Evolutionary conservation across 495 filamentous ascomycete genomes (phyloP).

Genomic region (Xylaria castorea): DNA sequence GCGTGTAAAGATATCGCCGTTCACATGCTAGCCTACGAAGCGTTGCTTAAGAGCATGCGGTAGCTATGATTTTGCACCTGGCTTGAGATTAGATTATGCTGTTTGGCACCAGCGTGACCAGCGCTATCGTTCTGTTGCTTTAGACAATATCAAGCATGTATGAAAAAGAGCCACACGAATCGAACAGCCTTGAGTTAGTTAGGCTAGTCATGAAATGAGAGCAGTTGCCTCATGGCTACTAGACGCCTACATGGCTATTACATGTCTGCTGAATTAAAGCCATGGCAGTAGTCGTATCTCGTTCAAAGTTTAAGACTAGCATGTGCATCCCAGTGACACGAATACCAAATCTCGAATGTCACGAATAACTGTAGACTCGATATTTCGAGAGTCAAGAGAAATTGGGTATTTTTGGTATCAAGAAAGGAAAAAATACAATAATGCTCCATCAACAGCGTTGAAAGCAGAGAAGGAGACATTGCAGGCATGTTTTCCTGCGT

Average conservation of each 20-base stretch:
- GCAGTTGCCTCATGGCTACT: not conserved
- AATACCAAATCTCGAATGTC: not conserved
- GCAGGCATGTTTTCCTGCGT: slow-evolving; percentile 19
- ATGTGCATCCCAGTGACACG: not conserved
- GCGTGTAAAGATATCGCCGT: not conserved
- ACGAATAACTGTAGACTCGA: not conserved
- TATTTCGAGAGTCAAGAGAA: not conserved
- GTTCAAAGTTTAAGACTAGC: not conserved
- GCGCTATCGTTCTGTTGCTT: not conserved
- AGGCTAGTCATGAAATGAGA: not conserved
- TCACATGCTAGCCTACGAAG: not conserved
- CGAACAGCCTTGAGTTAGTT: not conserved
- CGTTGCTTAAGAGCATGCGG: not conserved
- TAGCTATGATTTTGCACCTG: not conserved
- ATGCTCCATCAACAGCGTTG: slow-evolving; percentile 9
- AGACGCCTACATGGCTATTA: not conserved
- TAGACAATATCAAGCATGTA: not conserved
- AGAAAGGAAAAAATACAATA: not conserved
- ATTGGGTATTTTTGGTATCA: slow-evolving; percentile 22
- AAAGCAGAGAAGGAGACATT: slow-evolving; percentile 15
- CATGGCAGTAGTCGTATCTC: not conserved
- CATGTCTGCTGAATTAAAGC: not conserved
- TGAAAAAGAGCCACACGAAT: not conserved
- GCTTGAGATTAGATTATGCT: not conserved
- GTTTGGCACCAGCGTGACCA: too few species aligned